Evolutionary conservation across 305 asterid genomes (phyloP), one percentile per base, ranked within the genome.

Genomic region (Plantago coronopus): DNA sequence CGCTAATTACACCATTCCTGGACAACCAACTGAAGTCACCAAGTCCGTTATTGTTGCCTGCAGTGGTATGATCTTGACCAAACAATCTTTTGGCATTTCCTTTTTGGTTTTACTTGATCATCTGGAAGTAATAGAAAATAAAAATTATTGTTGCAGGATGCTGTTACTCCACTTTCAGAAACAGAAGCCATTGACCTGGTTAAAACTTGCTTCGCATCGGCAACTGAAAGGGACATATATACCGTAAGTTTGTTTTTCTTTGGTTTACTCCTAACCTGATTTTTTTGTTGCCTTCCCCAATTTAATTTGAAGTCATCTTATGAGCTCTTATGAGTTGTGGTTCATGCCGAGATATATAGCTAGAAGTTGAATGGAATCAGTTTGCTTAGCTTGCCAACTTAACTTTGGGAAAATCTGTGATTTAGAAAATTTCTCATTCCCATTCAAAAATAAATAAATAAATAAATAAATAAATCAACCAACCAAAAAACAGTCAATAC

Each of bases 1-100:
- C 88, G 16, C 85, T 88, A 68, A 89, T 86, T 82, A 89, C 84
- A 54, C 96, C 96, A 54, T 89, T 86, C 69, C 55, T 89, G 83
- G 96, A 89, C 83, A 89, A 86, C 82, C 96, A 86, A 63, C 84
- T 86, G 70, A 89, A 89, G 74, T 89, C 95, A 62, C 89, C 96
- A 18, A 89, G 91, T 68, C 96, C 95, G 53, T 94, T 89, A 37
- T 60, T 86, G 69, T 68, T 86, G 38, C 94, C 96, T 60, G 86
- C 96, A 56, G 48, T 48, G 95, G 96, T 88, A 46, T 69, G 74
- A 44, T 66, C 54, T 60, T 56, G 47, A 46, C 57, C 51, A 18
- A 22, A 65, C 57, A 60, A 38, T 46, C 18, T 38, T 61, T 5
- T 23, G 21, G 43, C 38, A 22, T 17, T 69, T 50, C 21, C 14